phyloP scores from a whole-genome alignment of 257 asterid genomes.

The Solanum pinnatisectum region DNA sequence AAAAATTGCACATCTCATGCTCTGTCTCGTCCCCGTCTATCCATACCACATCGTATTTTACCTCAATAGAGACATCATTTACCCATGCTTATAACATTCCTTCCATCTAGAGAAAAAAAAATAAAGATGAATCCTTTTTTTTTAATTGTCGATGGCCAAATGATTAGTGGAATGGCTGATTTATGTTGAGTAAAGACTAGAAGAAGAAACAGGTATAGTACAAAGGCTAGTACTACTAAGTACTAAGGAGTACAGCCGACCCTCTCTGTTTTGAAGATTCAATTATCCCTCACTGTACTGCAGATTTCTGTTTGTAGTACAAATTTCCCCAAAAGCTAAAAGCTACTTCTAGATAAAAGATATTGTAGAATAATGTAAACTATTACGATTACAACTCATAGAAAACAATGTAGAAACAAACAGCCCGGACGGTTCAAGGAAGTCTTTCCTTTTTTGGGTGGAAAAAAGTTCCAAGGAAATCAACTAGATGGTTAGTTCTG shows the following conservation, averaged over 20 bases:
- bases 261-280: not conserved
- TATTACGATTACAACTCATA: not conserved
- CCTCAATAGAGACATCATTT: not conserved
- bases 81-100: not conserved
- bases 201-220: not conserved
- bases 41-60: not conserved
- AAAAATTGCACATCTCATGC: slow-evolving; percentile 40
- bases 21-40: slow-evolving; percentile 73
- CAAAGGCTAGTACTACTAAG: slow-evolving; percentile 4
- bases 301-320: not conserved
- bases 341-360: not conserved
- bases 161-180: not conserved
- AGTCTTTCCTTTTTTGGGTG: not conserved
- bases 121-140: not conserved
- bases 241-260: not conserved
- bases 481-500: not conserved
- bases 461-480: not conserved
- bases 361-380: not conserved
- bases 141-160: not conserved
- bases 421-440: not conserved
- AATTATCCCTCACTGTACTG: not conserved
- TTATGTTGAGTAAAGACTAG: not conserved
- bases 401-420: not conserved
- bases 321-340: not conserved
- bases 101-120: not conserved